Evolutionary conservation across 2,329 filamentous ascomycete species (phyloP).

Genomic region (Pseudocercospora eumusae): DNA sequence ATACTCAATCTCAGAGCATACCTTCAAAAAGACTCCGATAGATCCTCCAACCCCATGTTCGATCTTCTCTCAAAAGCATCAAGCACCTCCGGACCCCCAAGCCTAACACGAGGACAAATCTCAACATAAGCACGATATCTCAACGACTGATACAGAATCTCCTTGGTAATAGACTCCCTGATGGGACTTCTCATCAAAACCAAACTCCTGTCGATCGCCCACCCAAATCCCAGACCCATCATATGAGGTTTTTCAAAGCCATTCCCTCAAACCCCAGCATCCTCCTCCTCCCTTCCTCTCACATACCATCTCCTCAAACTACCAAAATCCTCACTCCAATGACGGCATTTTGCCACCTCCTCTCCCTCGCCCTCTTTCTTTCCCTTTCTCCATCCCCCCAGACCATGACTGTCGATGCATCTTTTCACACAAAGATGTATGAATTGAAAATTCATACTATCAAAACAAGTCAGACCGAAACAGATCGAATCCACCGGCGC

Average conservation of each 20-base stretch:
- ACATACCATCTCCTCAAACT: background rate
- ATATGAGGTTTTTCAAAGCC: constrained; percentile 3
- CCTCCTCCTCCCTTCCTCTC: background rate
- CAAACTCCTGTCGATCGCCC: constrained; percentile 5
- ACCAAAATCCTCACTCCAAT: constrained; percentile 10
- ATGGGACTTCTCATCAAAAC: background rate
- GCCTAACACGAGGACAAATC: constrained; percentile 13
- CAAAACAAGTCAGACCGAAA: constrained; percentile 1
- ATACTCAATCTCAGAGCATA: constrained; percentile 12
- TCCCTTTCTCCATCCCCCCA: background rate
- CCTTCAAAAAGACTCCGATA: background rate
- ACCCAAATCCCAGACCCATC: constrained; percentile 1
- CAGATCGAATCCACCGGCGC: constrained; percentile 9
- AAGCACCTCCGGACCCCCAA: background rate
- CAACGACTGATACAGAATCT: background rate
- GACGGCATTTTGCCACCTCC: constrained; percentile 10
- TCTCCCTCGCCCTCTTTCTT: background rate
- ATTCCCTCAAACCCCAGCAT: background rate
- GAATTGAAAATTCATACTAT: constrained; percentile 11
- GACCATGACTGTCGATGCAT: constrained; percentile 6
- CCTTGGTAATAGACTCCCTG: background rate
- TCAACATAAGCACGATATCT: background rate
- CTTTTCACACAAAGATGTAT: constrained; percentile 10
- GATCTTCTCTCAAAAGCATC: background rate
- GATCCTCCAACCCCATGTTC: background rate